Percentiles rank a stretch among this genome's conserved stretches.
These are phyloP conservation scores for Sesbania bispinosa DNA, from an alignment of 306 rosid genomes.

Conservation along the genomic window DNA sequence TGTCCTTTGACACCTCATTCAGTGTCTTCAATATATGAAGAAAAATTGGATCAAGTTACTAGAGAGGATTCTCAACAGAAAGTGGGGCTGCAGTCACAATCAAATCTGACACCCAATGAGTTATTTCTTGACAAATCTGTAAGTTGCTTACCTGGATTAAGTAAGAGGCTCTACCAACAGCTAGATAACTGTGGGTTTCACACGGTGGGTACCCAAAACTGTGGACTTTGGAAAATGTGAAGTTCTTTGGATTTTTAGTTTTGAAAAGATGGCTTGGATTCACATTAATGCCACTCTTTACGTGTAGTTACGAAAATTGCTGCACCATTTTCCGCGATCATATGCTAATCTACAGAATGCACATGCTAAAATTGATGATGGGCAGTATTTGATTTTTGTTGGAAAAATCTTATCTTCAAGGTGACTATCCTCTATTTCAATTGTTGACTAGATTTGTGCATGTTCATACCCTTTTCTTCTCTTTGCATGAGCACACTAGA, in stretches of 20 bases:
- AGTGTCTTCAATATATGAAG: slow-evolving; percentile 32
- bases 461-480: slow-evolving; percentile 18
- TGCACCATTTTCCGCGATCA: slow-evolving; percentile 95
- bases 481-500: slow-evolving; percentile 19
- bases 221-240: no score
- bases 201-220: slow-evolving; percentile 59
- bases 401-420: slow-evolving; percentile 84
- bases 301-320: slow-evolving; percentile 77
- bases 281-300: slow-evolving; percentile 29
- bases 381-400: slow-evolving; percentile 79
- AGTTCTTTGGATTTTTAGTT: slow-evolving; percentile 25
- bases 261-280: slow-evolving; percentile 27
- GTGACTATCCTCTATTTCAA: slow-evolving; percentile 28
- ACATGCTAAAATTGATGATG: slow-evolving; percentile 70
- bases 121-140: slow-evolving; percentile 61
- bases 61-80: slow-evolving; percentile 37
- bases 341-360: slow-evolving; percentile 88
- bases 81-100: slow-evolving; percentile 33
- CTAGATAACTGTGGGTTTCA: slow-evolving; percentile 77
- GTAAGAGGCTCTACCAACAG: slow-evolving; percentile 53
- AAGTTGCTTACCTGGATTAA: slow-evolving; percentile 62
- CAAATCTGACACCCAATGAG: slow-evolving; percentile 35
- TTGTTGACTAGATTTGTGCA: slow-evolving; percentile 4
- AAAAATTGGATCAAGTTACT: slow-evolving; percentile 41
- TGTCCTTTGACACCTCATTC: slow-evolving; percentile 34